Conservation (phyloP, 805 yeast species). For the Deakozyma indianensis region DNA sequence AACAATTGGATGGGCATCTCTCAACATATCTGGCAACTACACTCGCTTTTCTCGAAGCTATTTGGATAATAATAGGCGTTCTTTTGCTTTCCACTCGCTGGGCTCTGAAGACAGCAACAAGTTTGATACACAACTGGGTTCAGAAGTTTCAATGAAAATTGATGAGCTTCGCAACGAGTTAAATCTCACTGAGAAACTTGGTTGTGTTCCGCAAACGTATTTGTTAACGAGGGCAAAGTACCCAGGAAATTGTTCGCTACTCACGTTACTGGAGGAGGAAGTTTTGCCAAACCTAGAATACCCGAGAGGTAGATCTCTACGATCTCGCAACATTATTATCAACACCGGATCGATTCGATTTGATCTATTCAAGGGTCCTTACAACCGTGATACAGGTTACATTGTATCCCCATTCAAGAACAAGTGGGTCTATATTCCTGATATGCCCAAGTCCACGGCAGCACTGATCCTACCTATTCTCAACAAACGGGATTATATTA, state of each 20-base stretch:
- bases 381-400: conserved; percentile 62
- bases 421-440: conserved; percentile 53
- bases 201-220: conserved; percentile 52
- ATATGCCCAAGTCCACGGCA: conserved; percentile 46
- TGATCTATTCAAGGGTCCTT: conserved; percentile 73
- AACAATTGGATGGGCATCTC: conserved; percentile 70
- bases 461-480: conserved; percentile 35
- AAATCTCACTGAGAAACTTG: conserved; percentile 39
- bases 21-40: conserved; percentile 21
- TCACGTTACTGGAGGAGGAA: conserved; percentile 39
- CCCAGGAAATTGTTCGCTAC: conserved; percentile 40
- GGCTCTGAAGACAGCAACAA: conserved; percentile 15
- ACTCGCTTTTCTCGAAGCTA: conserved; percentile 43
- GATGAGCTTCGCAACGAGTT: conserved; percentile 30
- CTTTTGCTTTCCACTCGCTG: conserved; percentile 45
- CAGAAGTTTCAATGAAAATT: conserved; percentile 30
- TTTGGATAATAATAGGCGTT: conserved; percentile 63
- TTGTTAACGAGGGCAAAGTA: conserved; percentile 55
- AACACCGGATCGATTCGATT: conserved; percentile 82
- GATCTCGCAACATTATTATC: conserved; percentile 39
- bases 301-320: conserved; percentile 15
- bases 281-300: conserved; percentile 34
- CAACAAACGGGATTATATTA: conserved; percentile 74
- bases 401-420: conserved; percentile 77
- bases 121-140: conserved; percentile 44